Conservation (phyloP, 2,329 filamentous ascomycete genomes). For the Leptographium procerum region DNA sequence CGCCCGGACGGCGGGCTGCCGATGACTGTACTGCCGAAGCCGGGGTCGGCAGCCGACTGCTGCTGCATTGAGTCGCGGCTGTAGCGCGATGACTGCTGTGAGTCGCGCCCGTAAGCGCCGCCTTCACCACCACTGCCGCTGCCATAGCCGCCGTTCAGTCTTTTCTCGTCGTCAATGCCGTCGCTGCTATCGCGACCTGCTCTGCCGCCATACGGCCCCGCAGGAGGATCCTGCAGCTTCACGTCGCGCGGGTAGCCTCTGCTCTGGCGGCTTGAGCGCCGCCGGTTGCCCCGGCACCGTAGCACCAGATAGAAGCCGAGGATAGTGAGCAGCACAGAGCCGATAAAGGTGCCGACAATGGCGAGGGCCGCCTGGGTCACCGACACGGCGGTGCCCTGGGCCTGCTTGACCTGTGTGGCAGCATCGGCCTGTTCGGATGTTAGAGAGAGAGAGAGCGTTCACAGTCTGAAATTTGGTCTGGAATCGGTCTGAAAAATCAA, state of each 20-base stretch:
- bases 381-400: constrained; percentile 27
- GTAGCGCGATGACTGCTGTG: background rate
- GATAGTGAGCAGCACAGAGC: constrained; percentile 28
- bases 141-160: background rate
- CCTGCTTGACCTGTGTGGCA: constrained; percentile 18
- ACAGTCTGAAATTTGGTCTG: too few relatives aligned
- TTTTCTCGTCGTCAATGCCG: background rate
- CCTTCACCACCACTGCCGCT: too few relatives aligned
- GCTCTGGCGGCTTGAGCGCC: background rate
- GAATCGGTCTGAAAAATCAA: too few relatives aligned
- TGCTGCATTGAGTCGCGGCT: background rate
- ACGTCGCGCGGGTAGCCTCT: constrained; percentile 16
- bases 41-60: background rate
- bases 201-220: background rate
- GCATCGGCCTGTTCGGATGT: constrained; percentile 17
- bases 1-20: background rate
- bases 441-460: background rate
- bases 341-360: constrained; percentile 30
- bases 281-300: constrained; percentile 17
- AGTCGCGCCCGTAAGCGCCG: background rate
- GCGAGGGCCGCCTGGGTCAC: constrained; percentile 30
- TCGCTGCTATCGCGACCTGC: background rate
- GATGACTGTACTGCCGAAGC: background rate
- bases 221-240: constrained; percentile 11
- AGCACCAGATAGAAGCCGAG: constrained; percentile 24